phyloP scores from a whole-genome alignment of 257 asterid species.

The Nemophila menziesii region DNA sequence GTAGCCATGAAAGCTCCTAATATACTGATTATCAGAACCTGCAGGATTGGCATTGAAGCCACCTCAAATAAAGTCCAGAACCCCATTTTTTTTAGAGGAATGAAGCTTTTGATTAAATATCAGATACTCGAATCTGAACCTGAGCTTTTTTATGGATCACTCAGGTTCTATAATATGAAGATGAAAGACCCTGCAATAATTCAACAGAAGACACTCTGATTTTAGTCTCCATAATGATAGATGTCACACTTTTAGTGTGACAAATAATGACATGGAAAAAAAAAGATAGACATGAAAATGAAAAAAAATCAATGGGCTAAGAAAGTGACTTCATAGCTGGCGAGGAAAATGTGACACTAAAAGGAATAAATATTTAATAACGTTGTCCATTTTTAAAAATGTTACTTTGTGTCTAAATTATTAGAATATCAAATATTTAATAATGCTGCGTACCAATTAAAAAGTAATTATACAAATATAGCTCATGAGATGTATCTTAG shows the following conservation, averaged over 20 bases:
- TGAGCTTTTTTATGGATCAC: not conserved
- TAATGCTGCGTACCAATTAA: too few relatives aligned
- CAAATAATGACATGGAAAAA: too few relatives aligned
- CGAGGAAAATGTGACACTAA: too few relatives aligned
- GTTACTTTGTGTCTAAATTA: too few relatives aligned
- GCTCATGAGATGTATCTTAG: too few relatives aligned
- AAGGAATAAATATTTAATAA: too few relatives aligned
- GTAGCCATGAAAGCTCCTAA: slow-evolving; percentile 84
- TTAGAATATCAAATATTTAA: too few relatives aligned
- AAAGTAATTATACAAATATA: too few relatives aligned
- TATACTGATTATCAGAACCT: slow-evolving; percentile 48
- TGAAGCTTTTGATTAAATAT: not conserved
- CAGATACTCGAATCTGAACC: not conserved
- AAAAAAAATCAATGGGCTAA: too few relatives aligned
- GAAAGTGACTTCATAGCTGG: too few relatives aligned
- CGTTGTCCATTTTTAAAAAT: too few relatives aligned
- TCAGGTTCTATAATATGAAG: not conserved
- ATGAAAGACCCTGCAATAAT: not conserved
- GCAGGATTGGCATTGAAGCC: slow-evolving; percentile 83
- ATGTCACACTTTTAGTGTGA: not conserved
- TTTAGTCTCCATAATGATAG: not conserved
- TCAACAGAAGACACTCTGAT: not conserved
- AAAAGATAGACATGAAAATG: too few relatives aligned
- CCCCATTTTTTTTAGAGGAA: slow-evolving; percentile 40
- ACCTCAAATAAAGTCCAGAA: slow-evolving; percentile 51